Evolutionary conservation across 768 basidiomycete genomes (phyloP), one percentile per base, ranked within the genome.

Genomic region (Artomyces pyxidatus): DNA sequence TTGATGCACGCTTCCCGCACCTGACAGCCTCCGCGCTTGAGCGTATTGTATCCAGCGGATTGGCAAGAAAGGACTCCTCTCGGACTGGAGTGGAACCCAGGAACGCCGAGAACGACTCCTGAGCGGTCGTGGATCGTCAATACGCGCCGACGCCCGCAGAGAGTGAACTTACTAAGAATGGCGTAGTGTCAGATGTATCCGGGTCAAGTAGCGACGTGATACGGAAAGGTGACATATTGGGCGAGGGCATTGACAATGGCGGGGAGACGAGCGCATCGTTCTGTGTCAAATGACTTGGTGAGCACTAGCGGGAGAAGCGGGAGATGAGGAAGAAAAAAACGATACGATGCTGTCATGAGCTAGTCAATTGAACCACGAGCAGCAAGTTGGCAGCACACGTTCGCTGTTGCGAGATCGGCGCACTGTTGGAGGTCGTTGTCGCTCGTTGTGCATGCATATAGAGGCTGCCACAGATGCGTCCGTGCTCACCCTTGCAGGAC

Each of bases 91-190:
- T 17, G 11, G 49, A 17, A 17, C 47, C 23, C 8, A 57, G 41
- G 32, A 51, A 51, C 6, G 47, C 49, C 8, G 56, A 51, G 37
- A 57, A 57, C 1, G 56, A 57, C 23, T 50, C 56, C 56, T 57
- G n/a, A 3, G 17, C 32, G 25, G 21, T 41, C 35, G 22, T 42
- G 21, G 7, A 22, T 42, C 6, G 39, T 45, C 4, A 48, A 38
- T n/a, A 17, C 35, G 29, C n/a, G 25, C 44, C 8, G 37, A 19
- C 40, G 19, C 35, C n/a, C 12, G 21, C 41, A 25, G 4, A 12
- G 22, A n/a, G 14, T 30, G 9, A 37, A 30, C 52, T 9, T 42
- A 58, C 58, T 25, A 56, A 58, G 47, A 58, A 58, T 12, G 58
- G 58, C 19, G 45, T 46, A 21, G 55, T 32, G 35, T 58, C 58